Conservation (phyloP, 2,329 filamentous ascomycete species). For the Colletotrichum siamense region DNA sequence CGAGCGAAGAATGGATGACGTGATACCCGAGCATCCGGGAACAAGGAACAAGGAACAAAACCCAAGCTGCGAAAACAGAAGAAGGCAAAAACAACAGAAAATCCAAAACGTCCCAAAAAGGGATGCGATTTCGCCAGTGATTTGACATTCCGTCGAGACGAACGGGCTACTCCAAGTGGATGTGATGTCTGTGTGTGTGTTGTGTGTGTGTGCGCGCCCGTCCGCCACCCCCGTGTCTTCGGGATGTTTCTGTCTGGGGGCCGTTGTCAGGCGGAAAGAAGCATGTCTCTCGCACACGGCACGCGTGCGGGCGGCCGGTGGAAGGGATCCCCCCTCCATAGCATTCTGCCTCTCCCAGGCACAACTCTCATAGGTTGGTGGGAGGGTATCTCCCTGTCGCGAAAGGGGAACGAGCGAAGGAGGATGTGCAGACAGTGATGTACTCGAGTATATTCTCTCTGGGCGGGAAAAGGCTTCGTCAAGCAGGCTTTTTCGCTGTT, state of each 20-base stretch:
- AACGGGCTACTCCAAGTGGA: constrained; percentile 2
- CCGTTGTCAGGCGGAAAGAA: constrained; percentile 2
- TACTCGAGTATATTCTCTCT: background rate
- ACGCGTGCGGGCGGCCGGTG: background rate
- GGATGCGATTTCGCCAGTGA: background rate
- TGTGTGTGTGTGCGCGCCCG: background rate
- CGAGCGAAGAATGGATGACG: background rate
- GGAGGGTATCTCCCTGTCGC: background rate
- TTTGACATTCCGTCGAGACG: constrained; percentile 17
- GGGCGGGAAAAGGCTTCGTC: background rate
- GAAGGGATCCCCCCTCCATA: background rate
- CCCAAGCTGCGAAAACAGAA: background rate
- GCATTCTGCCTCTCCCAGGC: background rate
- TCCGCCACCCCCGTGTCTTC: background rate
- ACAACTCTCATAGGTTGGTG: background rate
- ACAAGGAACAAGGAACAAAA: constrained; percentile 2
- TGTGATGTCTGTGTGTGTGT: background rate
- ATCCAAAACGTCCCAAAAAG: constrained; percentile 6
- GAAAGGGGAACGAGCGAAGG: background rate
- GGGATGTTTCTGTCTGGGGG: constrained; percentile 15
- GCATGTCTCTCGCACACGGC: background rate
- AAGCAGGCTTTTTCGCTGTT: background rate
- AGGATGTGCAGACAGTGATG: background rate
- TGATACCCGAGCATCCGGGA: constrained; percentile 13
- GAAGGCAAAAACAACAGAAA: background rate